Evolutionary conservation across 164 flowering plant genomes (phyloP).

Genomic region (Saururus chinensis): DNA sequence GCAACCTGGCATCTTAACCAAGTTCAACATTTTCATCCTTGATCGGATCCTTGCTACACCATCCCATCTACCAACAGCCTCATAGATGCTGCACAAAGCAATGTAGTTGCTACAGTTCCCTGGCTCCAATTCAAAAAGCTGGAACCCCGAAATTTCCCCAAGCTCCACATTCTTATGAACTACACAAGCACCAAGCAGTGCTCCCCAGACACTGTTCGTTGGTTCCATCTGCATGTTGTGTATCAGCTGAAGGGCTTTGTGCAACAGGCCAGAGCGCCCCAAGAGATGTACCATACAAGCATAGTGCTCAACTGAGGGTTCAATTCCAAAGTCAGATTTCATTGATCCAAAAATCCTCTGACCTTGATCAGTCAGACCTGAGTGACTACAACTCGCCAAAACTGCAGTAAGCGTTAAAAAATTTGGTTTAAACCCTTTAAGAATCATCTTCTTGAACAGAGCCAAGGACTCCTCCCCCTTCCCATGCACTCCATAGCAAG

Average conservation of each 20-base stretch:
- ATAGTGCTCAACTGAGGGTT: slow-evolving; percentile 39
- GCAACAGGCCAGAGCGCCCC: slow-evolving; percentile 38
- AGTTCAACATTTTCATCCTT: slow-evolving; percentile 37
- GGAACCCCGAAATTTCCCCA: slow-evolving; percentile 49
- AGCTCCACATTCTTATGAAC: slow-evolving; percentile 41
- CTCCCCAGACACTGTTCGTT: slow-evolving; percentile 58
- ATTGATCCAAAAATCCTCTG: slow-evolving; percentile 31
- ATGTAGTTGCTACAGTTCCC: slow-evolving; percentile 48
- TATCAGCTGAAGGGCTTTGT: slow-evolving; percentile 36
- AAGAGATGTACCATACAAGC: slow-evolving; percentile 60
- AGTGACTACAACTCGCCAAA: slow-evolving; percentile 49
- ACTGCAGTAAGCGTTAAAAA: slow-evolving; percentile 40
- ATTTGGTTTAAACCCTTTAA: slow-evolving; percentile 31
- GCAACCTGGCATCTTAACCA: slow-evolving; percentile 42
- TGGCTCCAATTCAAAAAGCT: slow-evolving; percentile 47
- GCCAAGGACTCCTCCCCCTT: slow-evolving; percentile 37
- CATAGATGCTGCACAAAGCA: slow-evolving; percentile 44
- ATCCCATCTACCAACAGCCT: slow-evolving; percentile 27
- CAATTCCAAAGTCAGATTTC: slow-evolving; percentile 22
- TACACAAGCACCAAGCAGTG: slow-evolving; percentile 42
- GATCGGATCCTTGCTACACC: slow-evolving; percentile 23
- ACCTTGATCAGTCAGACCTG: slow-evolving; percentile 44
- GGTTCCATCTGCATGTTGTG: slow-evolving; percentile 19
- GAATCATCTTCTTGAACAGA: slow-evolving; percentile 35
- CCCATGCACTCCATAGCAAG: slow-evolving; percentile 51